Evolutionary conservation across 352 stramenopile genomes (phyloP).

Genomic region (Globisporangium nagaii): DNA sequence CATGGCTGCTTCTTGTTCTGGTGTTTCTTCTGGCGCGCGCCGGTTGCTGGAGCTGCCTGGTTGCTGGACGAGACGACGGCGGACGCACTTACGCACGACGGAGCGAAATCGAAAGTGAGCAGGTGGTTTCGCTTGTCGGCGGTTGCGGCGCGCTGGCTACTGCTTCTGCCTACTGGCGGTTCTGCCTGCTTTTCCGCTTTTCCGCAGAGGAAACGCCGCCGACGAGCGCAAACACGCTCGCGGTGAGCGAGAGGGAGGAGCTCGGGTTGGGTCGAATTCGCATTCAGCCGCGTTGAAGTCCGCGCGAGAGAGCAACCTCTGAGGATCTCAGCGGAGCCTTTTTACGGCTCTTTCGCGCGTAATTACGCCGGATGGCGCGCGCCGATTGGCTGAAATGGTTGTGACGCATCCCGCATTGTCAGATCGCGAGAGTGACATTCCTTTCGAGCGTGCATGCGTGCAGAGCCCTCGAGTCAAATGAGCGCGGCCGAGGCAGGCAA

Average conservation of each 20-base stretch:
- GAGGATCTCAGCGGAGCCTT: constrained; percentile 10
- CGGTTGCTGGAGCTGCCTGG: background rate
- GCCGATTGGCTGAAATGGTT: constrained; percentile 32
- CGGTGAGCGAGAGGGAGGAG: constrained; percentile 2
- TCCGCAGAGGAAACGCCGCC: too few relatives aligned
- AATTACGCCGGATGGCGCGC: background rate
- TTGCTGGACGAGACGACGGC: constrained; percentile 6
- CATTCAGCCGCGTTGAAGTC: constrained; percentile 17
- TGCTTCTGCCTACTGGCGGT: too few relatives aligned
- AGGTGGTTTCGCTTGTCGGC: constrained; percentile 4
- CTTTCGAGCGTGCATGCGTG: constrained; percentile 6
- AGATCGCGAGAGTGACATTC: background rate
- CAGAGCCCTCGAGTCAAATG: background rate
- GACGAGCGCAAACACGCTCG: background rate
- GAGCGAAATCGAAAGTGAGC: constrained; percentile 13
- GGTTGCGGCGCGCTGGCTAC: background rate
- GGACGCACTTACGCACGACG: constrained; percentile 12
- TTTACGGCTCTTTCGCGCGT: constrained; percentile 19
- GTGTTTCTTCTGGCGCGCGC: background rate
- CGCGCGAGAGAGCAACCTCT: background rate
- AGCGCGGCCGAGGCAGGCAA: background rate
- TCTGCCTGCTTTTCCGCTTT: background rate
- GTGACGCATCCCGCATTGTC: constrained; percentile 10
- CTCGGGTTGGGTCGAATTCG: constrained; percentile 1
- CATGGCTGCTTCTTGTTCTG: constrained; percentile 5